Percentiles rank a stretch among this genome's conserved stretches.
Evolutionary conservation across 2,329 filamentous ascomycete species (phyloP).

Genomic region (Cladobotryum protrusum): DNA sequence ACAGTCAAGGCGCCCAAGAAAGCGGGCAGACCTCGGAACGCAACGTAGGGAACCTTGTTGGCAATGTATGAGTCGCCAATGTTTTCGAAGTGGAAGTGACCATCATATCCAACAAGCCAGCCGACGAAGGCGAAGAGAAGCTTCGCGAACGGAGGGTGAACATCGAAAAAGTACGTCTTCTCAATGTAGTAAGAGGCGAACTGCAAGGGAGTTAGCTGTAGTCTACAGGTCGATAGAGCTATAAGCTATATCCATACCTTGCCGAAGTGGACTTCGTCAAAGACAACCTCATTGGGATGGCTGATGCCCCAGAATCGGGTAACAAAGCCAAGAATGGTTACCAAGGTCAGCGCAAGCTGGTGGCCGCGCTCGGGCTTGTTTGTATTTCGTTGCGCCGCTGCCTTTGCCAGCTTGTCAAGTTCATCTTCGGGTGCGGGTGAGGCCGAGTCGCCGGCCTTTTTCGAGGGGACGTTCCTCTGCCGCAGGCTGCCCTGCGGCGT

Average conservation of each 20-base stretch:
- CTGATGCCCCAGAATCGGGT: conserved; percentile 95
- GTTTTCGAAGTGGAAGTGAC: conserved; percentile 96
- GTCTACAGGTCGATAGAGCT: not conserved
- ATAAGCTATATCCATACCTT: conserved; percentile 60
- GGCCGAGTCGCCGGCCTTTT: conserved; percentile 38
- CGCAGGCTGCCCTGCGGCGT: conserved; percentile 53
- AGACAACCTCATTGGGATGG: conserved; percentile 94
- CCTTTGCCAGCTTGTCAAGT: conserved; percentile 44
- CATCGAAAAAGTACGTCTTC: conserved; percentile 99
- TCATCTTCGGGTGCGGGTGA: conserved; percentile 38
- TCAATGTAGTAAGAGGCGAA: conserved; percentile 81
- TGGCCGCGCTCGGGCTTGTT: conserved; percentile 71
- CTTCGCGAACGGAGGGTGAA: conserved; percentile 96
- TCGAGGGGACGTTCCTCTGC: conserved; percentile 49
- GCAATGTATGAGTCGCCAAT: conserved; percentile 97
- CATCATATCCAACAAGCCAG: conserved; percentile 96
- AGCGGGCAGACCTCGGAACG: conserved; percentile 88
- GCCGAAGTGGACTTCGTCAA: conserved; percentile 98
- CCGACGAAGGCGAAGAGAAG: conserved; percentile 95
- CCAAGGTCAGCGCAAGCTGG: conserved; percentile 66
- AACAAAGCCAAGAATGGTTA: conserved; percentile 78
- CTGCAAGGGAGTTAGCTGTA: conserved; percentile 29
- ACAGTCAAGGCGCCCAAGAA: conserved; percentile 88
- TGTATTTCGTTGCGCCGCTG: conserved; percentile 27
- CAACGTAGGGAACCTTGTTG: conserved; percentile 96